Evolutionary conservation across 2,329 filamentous ascomycete species (phyloP).

Genomic region (Colletotrichum chlorophyti): DNA sequence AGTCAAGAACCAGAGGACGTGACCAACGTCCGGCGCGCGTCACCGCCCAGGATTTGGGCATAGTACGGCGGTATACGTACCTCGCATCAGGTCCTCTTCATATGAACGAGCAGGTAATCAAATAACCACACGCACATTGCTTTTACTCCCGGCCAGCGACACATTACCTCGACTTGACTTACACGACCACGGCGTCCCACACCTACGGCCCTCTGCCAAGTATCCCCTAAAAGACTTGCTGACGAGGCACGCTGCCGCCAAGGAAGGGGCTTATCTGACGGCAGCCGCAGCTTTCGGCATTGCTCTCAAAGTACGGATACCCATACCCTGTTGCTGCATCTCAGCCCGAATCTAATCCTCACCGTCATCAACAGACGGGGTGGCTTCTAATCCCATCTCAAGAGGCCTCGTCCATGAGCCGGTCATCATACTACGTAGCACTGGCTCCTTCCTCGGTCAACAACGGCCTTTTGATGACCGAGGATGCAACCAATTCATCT

Average conservation of each 20-base stretch:
- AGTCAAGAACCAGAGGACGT: too few relatives aligned
- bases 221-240: neutral
- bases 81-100: too few relatives aligned
- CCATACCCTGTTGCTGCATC: slow-evolving; percentile 4
- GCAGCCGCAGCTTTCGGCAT: slow-evolving; percentile 25
- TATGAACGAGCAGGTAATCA: too few relatives aligned
- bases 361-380: neutral
- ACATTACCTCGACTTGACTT: too few relatives aligned
- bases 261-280: slow-evolving; percentile 23
- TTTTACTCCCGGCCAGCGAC: too few relatives aligned
- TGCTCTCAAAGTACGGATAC: too few relatives aligned
- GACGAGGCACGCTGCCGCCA: slow-evolving; percentile 18
- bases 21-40: too few relatives aligned
- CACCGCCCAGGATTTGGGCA: too few relatives aligned
- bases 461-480: neutral
- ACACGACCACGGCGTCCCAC: neutral
- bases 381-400: slow-evolving; percentile 6
- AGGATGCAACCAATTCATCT: slow-evolving; percentile 4
- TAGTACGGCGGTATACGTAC: too few relatives aligned
- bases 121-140: too few relatives aligned
- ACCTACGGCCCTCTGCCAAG: neutral
- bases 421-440: too few relatives aligned
- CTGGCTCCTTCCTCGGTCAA: neutral
- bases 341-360: slow-evolving; percentile 10
- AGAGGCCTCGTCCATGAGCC: neutral